Percentiles rank a stretch among this genome's conserved stretches.
Conservation (phyloP, 148 eudicot genomes). For the Rhododendron ovatum region DNA sequence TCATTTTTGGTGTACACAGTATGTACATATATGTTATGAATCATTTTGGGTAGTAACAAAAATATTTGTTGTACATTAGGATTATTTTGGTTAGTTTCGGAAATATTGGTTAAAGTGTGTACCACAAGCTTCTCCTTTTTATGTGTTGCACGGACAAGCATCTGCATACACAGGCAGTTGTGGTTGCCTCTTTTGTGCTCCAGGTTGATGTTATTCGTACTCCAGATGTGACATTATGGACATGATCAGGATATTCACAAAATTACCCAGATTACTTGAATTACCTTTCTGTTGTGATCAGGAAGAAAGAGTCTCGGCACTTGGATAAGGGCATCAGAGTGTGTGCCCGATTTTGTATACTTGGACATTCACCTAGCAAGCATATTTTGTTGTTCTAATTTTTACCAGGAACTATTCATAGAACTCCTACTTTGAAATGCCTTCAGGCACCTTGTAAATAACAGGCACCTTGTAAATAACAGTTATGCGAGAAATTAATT, state of each 20-base stretch:
- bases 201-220: not conserved
- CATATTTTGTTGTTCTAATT: not conserved
- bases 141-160: not conserved
- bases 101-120: not conserved
- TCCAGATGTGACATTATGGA: not conserved
- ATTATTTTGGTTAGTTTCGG: not conserved
- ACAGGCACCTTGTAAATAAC: not conserved
- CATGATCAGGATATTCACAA: not conserved
- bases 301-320: not conserved
- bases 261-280: not conserved
- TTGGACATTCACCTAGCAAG: not conserved
- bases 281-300: not conserved
- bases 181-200: not conserved
- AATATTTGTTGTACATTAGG: not conserved
- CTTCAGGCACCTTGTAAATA: not conserved
- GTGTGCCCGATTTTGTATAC: not conserved
- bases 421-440: not conserved
- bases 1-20: no score
- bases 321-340: not conserved
- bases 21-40: not conserved
- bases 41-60: not conserved
- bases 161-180: not conserved
- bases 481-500: not conserved
- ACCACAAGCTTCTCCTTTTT: not conserved
- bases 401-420: not conserved